A percentile compares a stretch with the other conserved stretches of the same genome.
Evolutionary conservation across 495 filamentous ascomycete genomes (phyloP).

Genomic region (Neurospora sp.): DNA sequence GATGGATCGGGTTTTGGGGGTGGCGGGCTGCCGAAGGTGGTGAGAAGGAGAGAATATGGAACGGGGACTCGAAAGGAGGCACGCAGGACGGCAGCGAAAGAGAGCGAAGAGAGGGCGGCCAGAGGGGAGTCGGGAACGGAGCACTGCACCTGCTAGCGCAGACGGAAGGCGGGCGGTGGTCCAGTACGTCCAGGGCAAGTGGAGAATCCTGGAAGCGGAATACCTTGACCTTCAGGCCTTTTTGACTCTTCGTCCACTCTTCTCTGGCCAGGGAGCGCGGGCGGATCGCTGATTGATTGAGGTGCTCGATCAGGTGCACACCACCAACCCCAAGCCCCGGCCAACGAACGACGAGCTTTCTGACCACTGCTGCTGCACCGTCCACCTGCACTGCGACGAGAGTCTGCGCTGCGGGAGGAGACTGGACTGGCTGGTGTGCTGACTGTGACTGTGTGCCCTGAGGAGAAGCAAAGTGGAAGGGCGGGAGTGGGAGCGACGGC

Average conservation of each 20-base stretch:
- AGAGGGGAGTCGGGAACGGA: neutral
- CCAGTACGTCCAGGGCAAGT: neutral
- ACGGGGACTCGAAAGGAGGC: neutral
- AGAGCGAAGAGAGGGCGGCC: neutral
- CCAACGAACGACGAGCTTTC: neutral
- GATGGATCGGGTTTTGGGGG: neutral
- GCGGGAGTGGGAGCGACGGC: neutral
- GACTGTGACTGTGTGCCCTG: neutral
- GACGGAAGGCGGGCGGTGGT: neutral
- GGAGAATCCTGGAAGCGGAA: neutral
- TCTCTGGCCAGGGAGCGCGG: neutral
- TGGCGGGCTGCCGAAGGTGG: neutral
- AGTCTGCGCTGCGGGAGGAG: neutral
- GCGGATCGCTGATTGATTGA: neutral
- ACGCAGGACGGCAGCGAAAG: neutral
- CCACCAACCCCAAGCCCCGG: neutral
- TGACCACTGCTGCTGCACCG: neutral
- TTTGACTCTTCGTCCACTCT: neutral
- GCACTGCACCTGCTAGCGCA: neutral
- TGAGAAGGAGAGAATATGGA: neutral
- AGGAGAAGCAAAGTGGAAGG: neutral
- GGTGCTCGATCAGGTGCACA: neutral
- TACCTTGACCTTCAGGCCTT: neutral
- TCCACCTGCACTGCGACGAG: neutral
- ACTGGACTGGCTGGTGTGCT: neutral